Conservation (phyloP, 257 asterid species). For the Fraxinus pennsylvanica region DNA sequence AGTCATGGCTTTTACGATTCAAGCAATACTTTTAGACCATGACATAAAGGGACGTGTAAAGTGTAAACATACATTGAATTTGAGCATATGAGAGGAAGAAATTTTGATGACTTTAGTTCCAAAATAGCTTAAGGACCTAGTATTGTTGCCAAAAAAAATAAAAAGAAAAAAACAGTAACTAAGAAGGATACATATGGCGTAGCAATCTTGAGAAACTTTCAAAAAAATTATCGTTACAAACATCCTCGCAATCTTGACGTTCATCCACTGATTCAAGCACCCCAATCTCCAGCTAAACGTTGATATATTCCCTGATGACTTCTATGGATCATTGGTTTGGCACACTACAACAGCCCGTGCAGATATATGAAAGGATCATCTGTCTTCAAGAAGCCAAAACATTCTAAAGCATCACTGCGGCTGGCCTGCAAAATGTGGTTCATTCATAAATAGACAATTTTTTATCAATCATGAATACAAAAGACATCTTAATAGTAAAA, state of each 20-base stretch:
- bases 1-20: too few relatives aligned
- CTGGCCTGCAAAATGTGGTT: slow-evolving; percentile 36
- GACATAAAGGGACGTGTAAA: too few relatives aligned
- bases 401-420: slow-evolving; percentile 24
- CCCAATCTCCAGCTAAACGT: neutral
- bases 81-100: too few relatives aligned
- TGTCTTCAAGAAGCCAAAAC: slow-evolving; percentile 23
- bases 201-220: neutral
- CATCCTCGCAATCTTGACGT: neutral
- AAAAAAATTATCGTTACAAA: neutral
- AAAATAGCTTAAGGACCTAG: too few relatives aligned
- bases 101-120: too few relatives aligned
- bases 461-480: neutral
- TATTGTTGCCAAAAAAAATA: too few relatives aligned
- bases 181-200: neutral
- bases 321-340: neutral
- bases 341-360: neutral
- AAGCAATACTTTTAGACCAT: too few relatives aligned
- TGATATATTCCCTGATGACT: neutral
- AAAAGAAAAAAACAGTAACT: too few relatives aligned
- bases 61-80: too few relatives aligned
- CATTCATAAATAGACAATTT: neutral
- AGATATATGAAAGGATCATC: neutral
- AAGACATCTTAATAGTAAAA: neutral
- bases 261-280: neutral